phyloP scores from a whole-genome alignment of 768 basidiomycete genomes.

The Tremella fuciformis region DNA sequence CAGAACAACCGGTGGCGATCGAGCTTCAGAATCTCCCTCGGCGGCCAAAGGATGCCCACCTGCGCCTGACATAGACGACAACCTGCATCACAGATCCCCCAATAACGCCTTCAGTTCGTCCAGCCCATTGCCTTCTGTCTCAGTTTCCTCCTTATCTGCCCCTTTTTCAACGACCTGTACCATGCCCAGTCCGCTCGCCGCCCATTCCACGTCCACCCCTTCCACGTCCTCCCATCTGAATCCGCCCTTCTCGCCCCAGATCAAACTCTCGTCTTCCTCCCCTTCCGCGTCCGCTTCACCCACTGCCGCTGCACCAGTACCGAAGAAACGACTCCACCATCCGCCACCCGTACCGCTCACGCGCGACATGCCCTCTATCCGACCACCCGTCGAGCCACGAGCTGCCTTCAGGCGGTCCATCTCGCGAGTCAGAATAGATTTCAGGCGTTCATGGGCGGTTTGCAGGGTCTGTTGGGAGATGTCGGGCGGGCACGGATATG shows the following conservation, averaged over 20 bases:
- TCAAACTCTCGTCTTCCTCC: constrained; percentile 41
- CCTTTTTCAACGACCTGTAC: constrained; percentile 6
- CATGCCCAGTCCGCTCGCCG: constrained; percentile 27
- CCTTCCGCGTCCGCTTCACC: constrained; percentile 24
- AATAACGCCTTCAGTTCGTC: constrained; percentile 32
- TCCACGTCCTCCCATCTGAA: constrained; percentile 50
- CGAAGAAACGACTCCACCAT: constrained; percentile 28
- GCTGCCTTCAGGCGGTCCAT: constrained; percentile 46
- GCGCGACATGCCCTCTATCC: constrained; percentile 45
- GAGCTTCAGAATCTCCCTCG: too few relatives aligned
- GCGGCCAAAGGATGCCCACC: too few relatives aligned
- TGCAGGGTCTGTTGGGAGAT: constrained; percentile 22
- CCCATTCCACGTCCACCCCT: constrained; percentile 46
- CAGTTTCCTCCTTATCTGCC: constrained; percentile 16
- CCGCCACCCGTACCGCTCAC: constrained; percentile 25
- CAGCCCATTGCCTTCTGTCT: constrained; percentile 38
- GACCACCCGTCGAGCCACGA: constrained; percentile 32
- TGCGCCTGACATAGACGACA: too few relatives aligned
- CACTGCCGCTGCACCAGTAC: constrained; percentile 9
- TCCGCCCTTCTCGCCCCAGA: constrained; percentile 46
- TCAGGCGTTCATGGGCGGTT: constrained; percentile 35
- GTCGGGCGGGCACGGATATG: constrained; percentile 22
- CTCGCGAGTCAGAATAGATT: constrained; percentile 43
- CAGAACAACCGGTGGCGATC: too few relatives aligned
- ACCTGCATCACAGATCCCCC: background rate